phyloP scores from a whole-genome alignment of 129 eudicot species.

The Flaveria brownii region DNA sequence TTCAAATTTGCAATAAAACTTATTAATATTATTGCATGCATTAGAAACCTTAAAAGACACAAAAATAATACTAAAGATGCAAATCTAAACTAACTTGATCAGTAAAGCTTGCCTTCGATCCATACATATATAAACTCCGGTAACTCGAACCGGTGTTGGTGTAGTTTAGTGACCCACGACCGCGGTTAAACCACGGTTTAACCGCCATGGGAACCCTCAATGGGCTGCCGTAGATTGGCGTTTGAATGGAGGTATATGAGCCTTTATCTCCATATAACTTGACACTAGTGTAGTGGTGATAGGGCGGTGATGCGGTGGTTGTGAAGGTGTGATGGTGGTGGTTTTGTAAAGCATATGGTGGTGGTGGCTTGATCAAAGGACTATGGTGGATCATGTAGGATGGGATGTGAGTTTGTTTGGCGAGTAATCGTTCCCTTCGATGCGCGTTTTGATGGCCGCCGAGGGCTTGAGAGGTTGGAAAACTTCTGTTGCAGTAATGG shows the following conservation, averaged over 20 bases:
- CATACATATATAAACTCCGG: slow-evolving; percentile 15
- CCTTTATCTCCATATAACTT: slow-evolving; percentile 5
- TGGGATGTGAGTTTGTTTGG: slow-evolving; percentile 19
- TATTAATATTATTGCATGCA: too few relatives aligned
- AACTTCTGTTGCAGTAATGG: slow-evolving; percentile 72
- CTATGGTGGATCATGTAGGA: slow-evolving; percentile 3
- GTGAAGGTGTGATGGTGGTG: slow-evolving; percentile 16
- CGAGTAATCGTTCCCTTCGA: slow-evolving; percentile 31
- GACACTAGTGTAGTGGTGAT: slow-evolving; percentile 14
- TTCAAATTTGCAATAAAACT: too few relatives aligned
- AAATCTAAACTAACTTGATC: slow-evolving; percentile 41
- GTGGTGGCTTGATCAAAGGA: slow-evolving; percentile 15
- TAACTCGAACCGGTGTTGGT: slow-evolving; percentile 3
- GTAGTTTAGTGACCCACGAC: slow-evolving; percentile 13
- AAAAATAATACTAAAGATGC: slow-evolving; percentile 28
- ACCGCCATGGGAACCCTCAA: slow-evolving; percentile 9
- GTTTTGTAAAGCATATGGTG: background rate
- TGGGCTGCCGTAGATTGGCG: slow-evolving; percentile 27
- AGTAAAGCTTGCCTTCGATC: slow-evolving; percentile 1
- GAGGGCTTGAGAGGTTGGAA: slow-evolving; percentile 90
- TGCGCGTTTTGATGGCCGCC: slow-evolving; percentile 82
- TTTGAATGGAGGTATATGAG: background rate
- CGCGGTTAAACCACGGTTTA: background rate
- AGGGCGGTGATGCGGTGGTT: slow-evolving; percentile 20
- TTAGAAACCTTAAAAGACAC: background rate